Percentiles rank a stretch among this genome's conserved stretches.
Evolutionary conservation across 2,329 filamentous ascomycete genomes (phyloP).

Genomic region (Phialophora macrospora): DNA sequence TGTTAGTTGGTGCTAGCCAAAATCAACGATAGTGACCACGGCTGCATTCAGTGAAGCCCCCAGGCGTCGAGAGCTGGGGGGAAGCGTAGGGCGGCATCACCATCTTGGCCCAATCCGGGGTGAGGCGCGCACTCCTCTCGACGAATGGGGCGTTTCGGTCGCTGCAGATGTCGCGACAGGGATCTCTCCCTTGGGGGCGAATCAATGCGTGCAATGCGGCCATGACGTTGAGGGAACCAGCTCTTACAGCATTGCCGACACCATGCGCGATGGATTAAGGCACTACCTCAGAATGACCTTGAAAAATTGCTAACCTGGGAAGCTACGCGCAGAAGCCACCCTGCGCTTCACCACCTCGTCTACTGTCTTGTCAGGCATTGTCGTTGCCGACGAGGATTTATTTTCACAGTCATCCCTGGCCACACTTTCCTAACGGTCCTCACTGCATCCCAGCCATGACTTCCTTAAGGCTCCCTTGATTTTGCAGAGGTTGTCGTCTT

Average conservation of each 20-base stretch:
- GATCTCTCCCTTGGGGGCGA: conserved; percentile 8
- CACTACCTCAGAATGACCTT: conserved; percentile 5
- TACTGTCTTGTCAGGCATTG: background rate
- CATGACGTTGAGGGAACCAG: conserved; percentile 15
- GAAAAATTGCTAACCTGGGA: background rate
- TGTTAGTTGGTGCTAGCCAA: too few relatives aligned
- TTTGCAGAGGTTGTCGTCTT: conserved; percentile 14
- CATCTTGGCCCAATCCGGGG: too few relatives aligned
- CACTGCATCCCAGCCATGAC: conserved; percentile 26
- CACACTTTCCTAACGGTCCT: background rate
- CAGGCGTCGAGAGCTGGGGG: too few relatives aligned
- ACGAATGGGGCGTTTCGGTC: background rate
- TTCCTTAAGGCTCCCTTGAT: conserved; percentile 30
- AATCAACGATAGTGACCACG: too few relatives aligned
- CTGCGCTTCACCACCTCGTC: background rate
- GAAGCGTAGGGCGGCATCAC: too few relatives aligned
- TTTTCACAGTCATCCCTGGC: background rate
- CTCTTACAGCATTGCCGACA: conserved; percentile 1
- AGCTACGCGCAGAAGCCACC: background rate
- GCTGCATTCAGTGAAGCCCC: too few relatives aligned
- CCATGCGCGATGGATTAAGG: conserved; percentile 1
- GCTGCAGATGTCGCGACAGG: background rate
- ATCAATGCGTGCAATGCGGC: conserved; percentile 15
- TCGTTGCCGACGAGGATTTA: background rate
- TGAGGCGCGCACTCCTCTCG: too few relatives aligned